Evolutionary conservation across 805 yeast genomes (phyloP).

Genomic region (Hemisphaericaspora nanyangensis): DNA sequence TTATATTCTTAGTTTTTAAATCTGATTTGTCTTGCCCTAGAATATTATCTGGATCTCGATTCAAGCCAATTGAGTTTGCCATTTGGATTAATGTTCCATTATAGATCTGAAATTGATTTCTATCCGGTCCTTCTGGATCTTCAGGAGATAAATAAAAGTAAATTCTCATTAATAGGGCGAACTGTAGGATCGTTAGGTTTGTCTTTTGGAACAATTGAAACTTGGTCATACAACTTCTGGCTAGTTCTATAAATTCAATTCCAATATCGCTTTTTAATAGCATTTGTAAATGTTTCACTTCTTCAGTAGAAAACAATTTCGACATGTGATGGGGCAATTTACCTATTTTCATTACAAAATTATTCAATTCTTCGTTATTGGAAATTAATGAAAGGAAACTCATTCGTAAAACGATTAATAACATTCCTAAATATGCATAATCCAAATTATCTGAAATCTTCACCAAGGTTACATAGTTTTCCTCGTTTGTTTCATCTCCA

Average conservation of each 20-base stretch:
- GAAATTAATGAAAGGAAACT: conserved; percentile 38
- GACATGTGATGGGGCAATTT: conserved; percentile 12
- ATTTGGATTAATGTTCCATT: conserved; percentile 29
- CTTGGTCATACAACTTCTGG: conserved; percentile 52
- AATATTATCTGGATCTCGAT: conserved; percentile 36
- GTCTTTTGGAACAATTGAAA: conserved; percentile 43
- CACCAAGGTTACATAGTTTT: conserved; percentile 19
- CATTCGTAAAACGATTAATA: conserved; percentile 40
- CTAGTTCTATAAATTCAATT: conserved; percentile 41
- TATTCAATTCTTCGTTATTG: conserved; percentile 23
- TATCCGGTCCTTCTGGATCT: conserved; percentile 39
- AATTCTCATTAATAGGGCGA: conserved; percentile 23
- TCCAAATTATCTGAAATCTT: conserved; percentile 35
- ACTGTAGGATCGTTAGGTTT: conserved; percentile 25
- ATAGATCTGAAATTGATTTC: conserved; percentile 23
- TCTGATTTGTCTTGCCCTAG: conserved; percentile 16
- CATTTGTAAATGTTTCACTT: conserved; percentile 22
- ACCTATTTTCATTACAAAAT: conserved; percentile 10
- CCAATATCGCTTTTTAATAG: conserved; percentile 44
- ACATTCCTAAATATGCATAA: conserved; percentile 33
- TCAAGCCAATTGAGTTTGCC: conserved; percentile 36
- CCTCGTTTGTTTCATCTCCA: conserved; percentile 24
- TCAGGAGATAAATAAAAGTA: conserved; percentile 35
- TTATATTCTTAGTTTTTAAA: conserved; percentile 35
- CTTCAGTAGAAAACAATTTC: conserved; percentile 16